phyloP scores from a whole-genome alignment of 2,329 filamentous ascomycete genomes.

The Fusarium temperatum region DNA sequence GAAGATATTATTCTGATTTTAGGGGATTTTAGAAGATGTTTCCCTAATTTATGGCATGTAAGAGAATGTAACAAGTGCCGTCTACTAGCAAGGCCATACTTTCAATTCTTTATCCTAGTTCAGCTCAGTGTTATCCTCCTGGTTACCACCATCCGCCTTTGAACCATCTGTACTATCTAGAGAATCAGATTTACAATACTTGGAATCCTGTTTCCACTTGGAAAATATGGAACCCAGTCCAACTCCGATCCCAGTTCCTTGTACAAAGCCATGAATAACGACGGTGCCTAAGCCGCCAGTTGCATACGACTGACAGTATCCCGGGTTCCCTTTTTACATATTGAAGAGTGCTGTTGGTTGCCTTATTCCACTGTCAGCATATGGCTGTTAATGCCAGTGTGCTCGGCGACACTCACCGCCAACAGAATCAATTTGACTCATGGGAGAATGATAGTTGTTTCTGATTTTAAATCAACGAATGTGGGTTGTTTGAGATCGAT shows the following conservation, averaged over 20 bases:
- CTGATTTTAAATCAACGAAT: fast-evolving
- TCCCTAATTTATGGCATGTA: background rate
- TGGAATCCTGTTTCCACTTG: background rate
- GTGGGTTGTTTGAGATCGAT: background rate
- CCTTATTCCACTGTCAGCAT: background rate
- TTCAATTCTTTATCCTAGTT: background rate
- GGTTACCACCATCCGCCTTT: background rate
- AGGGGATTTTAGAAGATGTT: background rate
- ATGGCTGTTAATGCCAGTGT: too few species aligned
- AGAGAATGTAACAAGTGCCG: background rate
- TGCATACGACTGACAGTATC: slow-evolving; percentile 43
- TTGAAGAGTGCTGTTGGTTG: background rate
- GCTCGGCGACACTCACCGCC: background rate
- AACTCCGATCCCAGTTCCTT: background rate
- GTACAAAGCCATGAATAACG: slow-evolving; percentile 24
- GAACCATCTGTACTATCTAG: background rate
- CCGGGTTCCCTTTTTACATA: background rate
- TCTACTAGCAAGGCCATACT: background rate
- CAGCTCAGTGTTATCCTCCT: background rate
- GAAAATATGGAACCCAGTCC: background rate
- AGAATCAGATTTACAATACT: background rate
- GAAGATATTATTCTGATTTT: background rate
- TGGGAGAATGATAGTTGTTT: background rate
- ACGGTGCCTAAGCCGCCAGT: slow-evolving; percentile 41
- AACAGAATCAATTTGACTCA: background rate